Percentiles rank a stretch among this genome's conserved stretches.
These are phyloP conservation scores for Trichoderma endophyticum DNA, from an alignment of 2,329 filamentous ascomycete species.

Conservation along the genomic window DNA sequence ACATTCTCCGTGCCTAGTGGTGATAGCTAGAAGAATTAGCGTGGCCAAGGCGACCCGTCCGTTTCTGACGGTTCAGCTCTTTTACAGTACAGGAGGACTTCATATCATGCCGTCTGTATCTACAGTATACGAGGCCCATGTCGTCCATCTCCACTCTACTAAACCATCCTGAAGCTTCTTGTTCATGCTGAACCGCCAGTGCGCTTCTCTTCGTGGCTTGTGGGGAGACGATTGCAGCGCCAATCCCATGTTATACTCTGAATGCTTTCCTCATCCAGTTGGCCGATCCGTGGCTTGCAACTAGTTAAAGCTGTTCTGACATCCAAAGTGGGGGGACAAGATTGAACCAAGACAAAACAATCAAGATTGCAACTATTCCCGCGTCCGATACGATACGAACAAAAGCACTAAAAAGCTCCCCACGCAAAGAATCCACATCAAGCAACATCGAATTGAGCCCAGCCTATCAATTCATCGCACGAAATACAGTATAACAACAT, in stretches of 20 bases:
- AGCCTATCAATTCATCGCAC: neutral
- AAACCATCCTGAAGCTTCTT: neutral
- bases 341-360: neutral
- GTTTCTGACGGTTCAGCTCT: neutral
- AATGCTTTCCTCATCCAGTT: slow-evolving; percentile 6
- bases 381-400: neutral
- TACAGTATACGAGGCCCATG: neutral
- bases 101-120: neutral
- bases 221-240: neutral
- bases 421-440: neutral
- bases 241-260: neutral
- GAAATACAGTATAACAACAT: neutral
- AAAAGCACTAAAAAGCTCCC: neutral
- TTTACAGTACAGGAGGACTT: neutral
- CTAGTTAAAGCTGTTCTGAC: neutral
- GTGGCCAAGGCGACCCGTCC: neutral
- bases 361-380: neutral
- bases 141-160: neutral
- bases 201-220: neutral
- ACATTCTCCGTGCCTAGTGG: neutral
- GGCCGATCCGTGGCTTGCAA: neutral
- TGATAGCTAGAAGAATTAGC: neutral
- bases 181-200: neutral
- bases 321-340: neutral
- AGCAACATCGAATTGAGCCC: neutral